phyloP scores from a whole-genome alignment of 73 alveolate genomes.

The Effrenium voratum region DNA sequence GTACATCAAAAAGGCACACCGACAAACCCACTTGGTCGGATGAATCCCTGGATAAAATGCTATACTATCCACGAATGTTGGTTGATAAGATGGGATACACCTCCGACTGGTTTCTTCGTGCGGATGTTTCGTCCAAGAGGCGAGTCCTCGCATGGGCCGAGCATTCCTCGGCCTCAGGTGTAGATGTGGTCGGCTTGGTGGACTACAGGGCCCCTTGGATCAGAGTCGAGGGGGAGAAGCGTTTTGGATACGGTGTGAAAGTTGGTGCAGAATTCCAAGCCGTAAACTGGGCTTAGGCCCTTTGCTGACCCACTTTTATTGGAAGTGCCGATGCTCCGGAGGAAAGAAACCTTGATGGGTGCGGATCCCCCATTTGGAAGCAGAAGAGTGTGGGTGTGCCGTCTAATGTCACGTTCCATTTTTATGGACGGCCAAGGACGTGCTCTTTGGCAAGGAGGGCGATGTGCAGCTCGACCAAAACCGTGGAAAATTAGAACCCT shows the following conservation, averaged over 20 bases:
- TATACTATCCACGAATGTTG: too few species aligned
- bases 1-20: too few species aligned
- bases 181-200: slow-evolving; percentile 83
- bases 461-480: slow-evolving; percentile 8
- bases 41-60: too few species aligned
- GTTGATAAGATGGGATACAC: too few species aligned
- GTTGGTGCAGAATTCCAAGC: neutral
- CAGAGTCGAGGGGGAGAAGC: neutral
- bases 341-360: too few species aligned
- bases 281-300: neutral
- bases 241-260: neutral
- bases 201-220: slow-evolving; percentile 63
- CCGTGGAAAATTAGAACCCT: neutral
- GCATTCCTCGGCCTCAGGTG: slow-evolving; percentile 19
- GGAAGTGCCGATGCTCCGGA: too few species aligned
- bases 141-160: too few species aligned
- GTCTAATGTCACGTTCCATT: neutral
- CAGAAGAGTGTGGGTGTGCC: too few species aligned
- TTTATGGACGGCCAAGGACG: slow-evolving; percentile 4
- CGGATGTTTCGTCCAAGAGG: neutral
- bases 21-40: too few species aligned
- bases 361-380: too few species aligned
- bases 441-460: slow-evolving; percentile 80
- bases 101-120: too few species aligned
- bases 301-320: neutral